These are phyloP conservation scores for Scleroderma citrinum DNA, from an alignment of 768 basidiomycete species.

Conservation along the genomic window DNA sequence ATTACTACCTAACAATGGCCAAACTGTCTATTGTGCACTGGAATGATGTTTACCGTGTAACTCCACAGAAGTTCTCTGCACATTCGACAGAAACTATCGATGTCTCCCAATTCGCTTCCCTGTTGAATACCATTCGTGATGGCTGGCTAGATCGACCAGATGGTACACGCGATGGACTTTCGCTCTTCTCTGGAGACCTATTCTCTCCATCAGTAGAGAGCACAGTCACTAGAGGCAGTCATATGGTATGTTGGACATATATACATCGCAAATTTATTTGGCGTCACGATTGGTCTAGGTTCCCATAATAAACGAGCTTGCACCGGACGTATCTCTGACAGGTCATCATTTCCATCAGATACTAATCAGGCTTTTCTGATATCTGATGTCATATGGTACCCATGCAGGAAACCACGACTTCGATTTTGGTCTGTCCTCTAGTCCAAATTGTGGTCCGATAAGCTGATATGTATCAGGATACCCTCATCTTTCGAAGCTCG, in stretches of 20 bases:
- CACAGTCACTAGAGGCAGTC: slow-evolving; percentile 82
- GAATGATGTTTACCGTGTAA: slow-evolving; percentile 82
- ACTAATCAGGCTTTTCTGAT: background rate
- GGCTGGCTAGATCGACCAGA: slow-evolving; percentile 47
- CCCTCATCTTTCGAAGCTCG: slow-evolving; percentile 58
- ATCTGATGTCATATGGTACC: slow-evolving; percentile 5
- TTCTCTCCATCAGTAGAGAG: slow-evolving; percentile 86
- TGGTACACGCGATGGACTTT: slow-evolving; percentile 61
- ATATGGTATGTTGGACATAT: slow-evolving; percentile 59
- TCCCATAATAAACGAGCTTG: slow-evolving; percentile 77
- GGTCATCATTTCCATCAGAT: slow-evolving; percentile 40
- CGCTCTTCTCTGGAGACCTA: slow-evolving; percentile 84
- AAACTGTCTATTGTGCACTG: slow-evolving; percentile 54
- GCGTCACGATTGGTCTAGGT: slow-evolving; percentile 46
- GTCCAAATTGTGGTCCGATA: background rate
- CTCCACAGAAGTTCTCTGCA: slow-evolving; percentile 60
- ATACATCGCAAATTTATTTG: slow-evolving; percentile 1
- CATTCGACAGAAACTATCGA: slow-evolving; percentile 62
- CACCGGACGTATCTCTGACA: slow-evolving; percentile 73
- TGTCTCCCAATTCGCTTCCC: slow-evolving; percentile 78
- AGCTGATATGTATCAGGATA: slow-evolving; percentile 39
- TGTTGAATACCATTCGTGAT: slow-evolving; percentile 57
- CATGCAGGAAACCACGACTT: slow-evolving; percentile 84
- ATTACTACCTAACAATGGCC: slow-evolving; percentile 24
- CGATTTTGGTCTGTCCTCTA: slow-evolving; percentile 58